Percentiles rank a stretch among this genome's conserved stretches.
phyloP scores from a whole-genome alignment of 495 filamentous ascomycete species.

The Clavariopsis aquatica region DNA sequence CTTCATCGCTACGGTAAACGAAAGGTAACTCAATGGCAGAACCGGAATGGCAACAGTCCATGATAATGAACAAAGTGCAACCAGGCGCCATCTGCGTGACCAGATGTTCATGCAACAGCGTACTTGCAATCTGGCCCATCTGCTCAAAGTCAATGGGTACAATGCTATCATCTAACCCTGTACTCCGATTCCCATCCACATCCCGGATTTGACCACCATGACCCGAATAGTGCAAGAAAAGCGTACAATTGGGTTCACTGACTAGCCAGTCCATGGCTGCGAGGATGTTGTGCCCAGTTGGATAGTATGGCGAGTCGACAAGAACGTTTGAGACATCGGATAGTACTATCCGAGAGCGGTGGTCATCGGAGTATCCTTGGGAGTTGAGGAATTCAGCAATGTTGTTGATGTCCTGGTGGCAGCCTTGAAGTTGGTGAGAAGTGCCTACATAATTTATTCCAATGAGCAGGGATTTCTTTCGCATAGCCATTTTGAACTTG shows the following conservation, averaged over 20 bases:
- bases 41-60: conserved; percentile 66
- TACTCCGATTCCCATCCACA: conserved; percentile 40
- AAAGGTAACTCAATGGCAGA: conserved; percentile 62
- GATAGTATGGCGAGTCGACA: conserved; percentile 52
- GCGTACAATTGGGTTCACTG: conserved; percentile 50
- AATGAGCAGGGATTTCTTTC: conserved; percentile 60
- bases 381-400: conserved; percentile 45
- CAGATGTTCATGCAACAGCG: conserved; percentile 55
- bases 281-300: conserved; percentile 58
- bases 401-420: conserved; percentile 59
- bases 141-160: conserved; percentile 57
- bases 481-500: conserved; percentile 3
- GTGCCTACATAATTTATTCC: conserved; percentile 64
- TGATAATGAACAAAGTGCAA: conserved; percentile 57
- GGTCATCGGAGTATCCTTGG: conserved; percentile 51
- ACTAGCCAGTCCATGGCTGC: conserved; percentile 61
- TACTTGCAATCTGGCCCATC: conserved; percentile 55
- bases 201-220: conserved; percentile 53
- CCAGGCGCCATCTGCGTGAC: conserved; percentile 55
- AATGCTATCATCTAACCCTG: conserved; percentile 57
- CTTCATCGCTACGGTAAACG: conserved; percentile 54
- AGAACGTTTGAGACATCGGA: conserved; percentile 53
- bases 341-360: conserved; percentile 56
- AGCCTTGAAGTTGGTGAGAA: conserved; percentile 54
- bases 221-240: conserved; percentile 61